A percentile compares a stretch with the other conserved stretches of the same genome.
Evolutionary conservation across 345 rosid species (phyloP).

Genomic region (Anastatica hierochuntica): DNA sequence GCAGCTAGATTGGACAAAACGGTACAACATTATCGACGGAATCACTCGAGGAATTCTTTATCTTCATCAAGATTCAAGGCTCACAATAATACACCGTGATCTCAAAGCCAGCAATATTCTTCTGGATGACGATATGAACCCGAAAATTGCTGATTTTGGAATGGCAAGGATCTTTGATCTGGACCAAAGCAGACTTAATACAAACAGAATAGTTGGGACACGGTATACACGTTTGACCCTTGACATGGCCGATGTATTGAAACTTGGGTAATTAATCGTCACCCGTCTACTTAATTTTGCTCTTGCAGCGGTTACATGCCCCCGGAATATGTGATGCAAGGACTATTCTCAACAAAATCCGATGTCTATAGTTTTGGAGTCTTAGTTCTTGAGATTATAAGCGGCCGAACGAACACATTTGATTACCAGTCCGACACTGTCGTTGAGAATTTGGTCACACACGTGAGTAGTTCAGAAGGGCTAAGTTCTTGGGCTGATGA

Average conservation of each 20-base stretch:
- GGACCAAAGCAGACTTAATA: conserved; percentile 18
- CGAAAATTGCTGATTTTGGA: no score
- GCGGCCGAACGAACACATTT: conserved; percentile 4
- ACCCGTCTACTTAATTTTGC: no score
- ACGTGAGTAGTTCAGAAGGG: no score
- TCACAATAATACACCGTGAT: no score
- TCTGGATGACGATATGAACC: no score
- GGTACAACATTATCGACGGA: conserved; percentile 23
- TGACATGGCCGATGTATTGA: no score
- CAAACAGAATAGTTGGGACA: conserved; percentile 25
- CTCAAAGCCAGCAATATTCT: no score
- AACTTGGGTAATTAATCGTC: no score
- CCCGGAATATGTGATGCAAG: conserved; percentile 11
- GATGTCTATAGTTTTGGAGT: conserved; percentile 21
- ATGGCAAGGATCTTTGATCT: conserved; percentile 16
- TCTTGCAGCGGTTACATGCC: conserved; percentile 14
- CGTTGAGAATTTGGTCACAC: conserved; percentile 8
- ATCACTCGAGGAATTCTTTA: no score
- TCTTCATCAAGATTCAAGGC: no score
- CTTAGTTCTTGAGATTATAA: conserved; percentile 21
- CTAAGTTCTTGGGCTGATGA: no score
- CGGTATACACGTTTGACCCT: conserved; percentile 13
- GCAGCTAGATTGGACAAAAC: conserved; percentile 12
- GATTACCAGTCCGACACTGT: not conserved
- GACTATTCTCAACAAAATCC: conserved; percentile 10